A percentile compares a stretch with the other conserved stretches of the same genome.
phyloP scores from a whole-genome alignment of 768 basidiomycete genomes.

The Cubamyces lactineus region DNA sequence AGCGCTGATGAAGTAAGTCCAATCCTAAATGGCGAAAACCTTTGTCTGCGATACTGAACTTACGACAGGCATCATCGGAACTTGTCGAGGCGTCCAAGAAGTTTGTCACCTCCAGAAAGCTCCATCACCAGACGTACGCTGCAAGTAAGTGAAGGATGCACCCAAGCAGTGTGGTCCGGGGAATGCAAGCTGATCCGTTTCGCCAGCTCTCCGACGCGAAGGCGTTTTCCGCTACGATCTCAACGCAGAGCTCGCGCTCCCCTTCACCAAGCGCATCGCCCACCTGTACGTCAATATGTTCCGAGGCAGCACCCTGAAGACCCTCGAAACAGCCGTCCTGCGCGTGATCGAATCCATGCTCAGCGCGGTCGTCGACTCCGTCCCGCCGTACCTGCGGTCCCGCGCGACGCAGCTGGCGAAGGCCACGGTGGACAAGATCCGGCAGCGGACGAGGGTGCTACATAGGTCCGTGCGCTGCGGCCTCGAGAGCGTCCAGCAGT shows the following conservation, averaged over 20 bases:
- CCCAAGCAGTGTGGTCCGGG: too few species aligned
- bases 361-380: conserved; percentile 51
- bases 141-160: not conserved
- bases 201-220: conserved; percentile 49
- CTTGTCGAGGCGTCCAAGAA: not conserved
- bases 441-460: too few species aligned
- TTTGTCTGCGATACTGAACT: not conserved
- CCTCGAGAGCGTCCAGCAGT: too few species aligned
- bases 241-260: conserved; percentile 55
- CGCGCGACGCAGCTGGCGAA: conserved; percentile 36
- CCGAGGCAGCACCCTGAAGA: conserved; percentile 53
- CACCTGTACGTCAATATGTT: conserved; percentile 57
- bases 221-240: conserved; percentile 41
- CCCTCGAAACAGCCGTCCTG: conserved; percentile 44
- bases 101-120: not conserved
- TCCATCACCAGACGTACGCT: not conserved
- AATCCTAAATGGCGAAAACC: too few species aligned
- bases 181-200: too few species aligned
- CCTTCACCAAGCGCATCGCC: conserved; percentile 60
- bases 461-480: too few species aligned
- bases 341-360: conserved; percentile 44
- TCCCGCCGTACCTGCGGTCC: conserved; percentile 53
- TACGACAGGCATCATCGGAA: not conserved
- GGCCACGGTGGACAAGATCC: too few species aligned
- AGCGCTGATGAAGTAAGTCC: not conserved